Evolutionary conservation across 75 land plant genomes (phyloP), one percentile per base, ranked within the genome.

Genomic region (Cunninghamia lanceolata): DNA sequence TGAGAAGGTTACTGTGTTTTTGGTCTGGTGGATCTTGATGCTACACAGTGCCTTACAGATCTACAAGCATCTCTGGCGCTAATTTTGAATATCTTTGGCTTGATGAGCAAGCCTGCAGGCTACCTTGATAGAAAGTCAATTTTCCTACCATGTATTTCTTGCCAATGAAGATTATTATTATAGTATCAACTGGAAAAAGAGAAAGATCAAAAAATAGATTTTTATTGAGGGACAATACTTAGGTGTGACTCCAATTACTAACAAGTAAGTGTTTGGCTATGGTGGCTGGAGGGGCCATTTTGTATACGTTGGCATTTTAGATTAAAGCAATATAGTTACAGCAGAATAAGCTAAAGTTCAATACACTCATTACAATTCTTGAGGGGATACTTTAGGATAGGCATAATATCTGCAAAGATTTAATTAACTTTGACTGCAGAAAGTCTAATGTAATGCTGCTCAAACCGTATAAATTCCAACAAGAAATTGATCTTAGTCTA

Each of bases 181-280:
- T 80, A 80, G 28, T 79, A 2, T 80, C 82, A 45, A 80, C 52
- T 43, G 50, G 82, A 80, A 42, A 45, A 75, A 36, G 19, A 75
- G 39, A 15, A 71, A 16, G 39, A 17, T 36, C 16, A 15, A 3
- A 9, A 80, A 30, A 30, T 32, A n/a, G 10, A 45, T 45, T 80
- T 43, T 43, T 28, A 80, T 45, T 5, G 32, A 45, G 6, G n/a
- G 47, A 13, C 47, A 13, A 78, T 80, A 13, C 52, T 45, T 43
- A 45, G 47, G 46, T 42, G 21, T 2, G 50, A 45, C 10, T 45
- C 30, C 39, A 28, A 46, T 80, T 80, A 13, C 28, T 21, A 43
- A 80, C 47, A 80, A 45, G 32, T 13, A n/a, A 80, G 32, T 45
- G 42, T 80, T 43, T 73, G 13, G 75, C 34, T 73, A 30, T 30